A percentile compares a stretch with the other conserved stretches of the same genome.
Evolutionary conservation across 2,329 filamentous ascomycete genomes (phyloP).

Genomic region (Ophiostoma pallidulum): DNA sequence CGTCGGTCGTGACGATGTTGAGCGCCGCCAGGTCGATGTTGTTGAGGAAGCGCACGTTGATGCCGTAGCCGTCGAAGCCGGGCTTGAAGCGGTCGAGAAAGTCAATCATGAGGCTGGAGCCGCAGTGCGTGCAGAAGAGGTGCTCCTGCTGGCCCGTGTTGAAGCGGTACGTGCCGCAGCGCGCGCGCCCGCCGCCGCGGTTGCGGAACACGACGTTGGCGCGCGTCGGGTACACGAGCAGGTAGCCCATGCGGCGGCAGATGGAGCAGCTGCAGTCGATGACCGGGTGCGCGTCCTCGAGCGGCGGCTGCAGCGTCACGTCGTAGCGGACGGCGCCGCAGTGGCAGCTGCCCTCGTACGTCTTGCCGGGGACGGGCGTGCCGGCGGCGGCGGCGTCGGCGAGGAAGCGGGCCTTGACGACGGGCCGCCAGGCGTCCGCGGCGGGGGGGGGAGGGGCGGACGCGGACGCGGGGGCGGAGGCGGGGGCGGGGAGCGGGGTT

Average conservation of each 20-base stretch:
- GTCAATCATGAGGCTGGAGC: constrained; percentile 38
- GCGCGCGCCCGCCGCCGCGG: constrained; percentile 28
- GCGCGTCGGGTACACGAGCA: constrained; percentile 36
- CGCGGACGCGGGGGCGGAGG: too few species aligned
- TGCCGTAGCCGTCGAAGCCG: constrained; percentile 28
- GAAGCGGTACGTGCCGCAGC: constrained; percentile 32
- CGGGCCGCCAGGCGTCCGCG: not conserved
- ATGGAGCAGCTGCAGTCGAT: constrained; percentile 46
- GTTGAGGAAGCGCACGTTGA: constrained; percentile 30
- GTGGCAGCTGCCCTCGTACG: constrained; percentile 42
- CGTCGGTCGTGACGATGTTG: constrained; percentile 28
- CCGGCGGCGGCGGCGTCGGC: not conserved
- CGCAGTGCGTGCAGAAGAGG: constrained; percentile 40
- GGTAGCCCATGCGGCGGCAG: constrained; percentile 41
- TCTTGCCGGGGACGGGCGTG: constrained; percentile 17
- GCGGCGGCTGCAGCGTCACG: constrained; percentile 38
- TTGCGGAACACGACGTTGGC: constrained; percentile 30
- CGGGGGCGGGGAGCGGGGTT: too few species aligned
- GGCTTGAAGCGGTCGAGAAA: constrained; percentile 25
- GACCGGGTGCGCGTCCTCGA: constrained; percentile 33
- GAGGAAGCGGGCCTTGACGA: not conserved
- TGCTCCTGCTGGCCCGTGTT: constrained; percentile 39
- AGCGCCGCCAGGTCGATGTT: constrained; percentile 31
- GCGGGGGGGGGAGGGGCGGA: too few species aligned
- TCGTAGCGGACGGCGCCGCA: constrained; percentile 42